Conservation (phyloP, 495 filamentous ascomycete genomes). For the Symbiotaphrina buchneri region DNA sequence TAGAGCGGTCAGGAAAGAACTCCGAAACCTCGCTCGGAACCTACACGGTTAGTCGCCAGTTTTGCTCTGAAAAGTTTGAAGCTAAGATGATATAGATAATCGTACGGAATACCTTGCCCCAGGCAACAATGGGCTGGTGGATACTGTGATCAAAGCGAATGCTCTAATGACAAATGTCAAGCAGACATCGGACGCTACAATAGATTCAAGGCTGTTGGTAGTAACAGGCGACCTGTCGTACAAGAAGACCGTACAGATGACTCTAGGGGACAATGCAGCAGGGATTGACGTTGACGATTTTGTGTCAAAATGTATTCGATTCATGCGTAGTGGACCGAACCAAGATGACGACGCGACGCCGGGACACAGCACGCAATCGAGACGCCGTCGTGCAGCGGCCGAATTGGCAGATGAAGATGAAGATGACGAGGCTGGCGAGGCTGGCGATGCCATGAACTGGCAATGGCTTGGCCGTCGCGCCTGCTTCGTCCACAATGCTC, state of each 20-base stretch:
- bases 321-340: conserved; percentile 41
- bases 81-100: conserved; percentile 23
- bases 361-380: conserved; percentile 20
- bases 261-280: conserved; percentile 39
- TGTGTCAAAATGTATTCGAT: conserved; percentile 71
- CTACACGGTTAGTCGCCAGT: conserved; percentile 23
- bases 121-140: conserved; percentile 33
- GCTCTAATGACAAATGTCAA: conserved; percentile 43
- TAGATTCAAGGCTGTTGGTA: conserved; percentile 71
- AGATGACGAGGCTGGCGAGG: conserved; percentile 32
- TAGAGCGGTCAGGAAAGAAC: conserved; percentile 37
- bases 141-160: conserved; percentile 42
- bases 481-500: conserved; percentile 43
- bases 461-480: conserved; percentile 56
- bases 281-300: conserved; percentile 87
- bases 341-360: conserved; percentile 13
- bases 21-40: conserved; percentile 42
- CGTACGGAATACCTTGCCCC: conserved; percentile 39
- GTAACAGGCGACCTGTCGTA: conserved; percentile 52
- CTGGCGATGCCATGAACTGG: conserved; percentile 76
- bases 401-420: conserved; percentile 12
- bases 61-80: neutral
- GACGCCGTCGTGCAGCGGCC: conserved; percentile 6
- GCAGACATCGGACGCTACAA: conserved; percentile 79
- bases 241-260: conserved; percentile 46